Conservation (phyloP, 2,329 filamentous ascomycete species). For the Zymoseptoria tritici region DNA sequence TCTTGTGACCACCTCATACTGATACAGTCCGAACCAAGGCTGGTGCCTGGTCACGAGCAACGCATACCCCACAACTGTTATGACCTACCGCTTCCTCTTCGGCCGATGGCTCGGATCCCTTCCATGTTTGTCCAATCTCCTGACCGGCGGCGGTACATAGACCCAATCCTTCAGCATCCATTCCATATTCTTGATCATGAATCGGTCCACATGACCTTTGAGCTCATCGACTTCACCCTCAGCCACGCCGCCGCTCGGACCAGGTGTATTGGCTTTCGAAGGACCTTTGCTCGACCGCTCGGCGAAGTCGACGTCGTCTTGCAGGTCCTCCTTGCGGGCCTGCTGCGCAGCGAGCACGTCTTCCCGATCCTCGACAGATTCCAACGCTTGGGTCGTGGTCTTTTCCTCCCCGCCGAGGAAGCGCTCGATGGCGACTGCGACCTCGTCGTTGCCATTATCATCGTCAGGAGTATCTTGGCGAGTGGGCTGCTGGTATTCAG, state of each 20-base stretch:
- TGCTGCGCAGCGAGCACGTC: conserved; percentile 81
- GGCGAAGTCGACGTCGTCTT: conserved; percentile 73
- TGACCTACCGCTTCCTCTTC: conserved; percentile 26
- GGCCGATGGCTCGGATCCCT: conserved; percentile 31
- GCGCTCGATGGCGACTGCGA: conserved; percentile 76
- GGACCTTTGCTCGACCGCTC: conserved; percentile 46
- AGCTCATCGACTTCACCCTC: conserved; percentile 46
- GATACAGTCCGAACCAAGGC: background rate
- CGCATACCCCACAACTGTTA: background rate
- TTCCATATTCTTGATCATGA: conserved; percentile 32
- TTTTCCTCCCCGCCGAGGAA: conserved; percentile 62
- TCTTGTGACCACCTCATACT: background rate
- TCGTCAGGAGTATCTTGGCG: conserved; percentile 56
- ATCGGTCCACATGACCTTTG: conserved; percentile 63
- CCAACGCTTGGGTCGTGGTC: conserved; percentile 64
- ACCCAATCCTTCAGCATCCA: conserved; percentile 22
- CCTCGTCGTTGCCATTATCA: conserved; percentile 57
- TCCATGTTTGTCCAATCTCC: conserved; percentile 30
- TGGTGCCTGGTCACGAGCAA: background rate
- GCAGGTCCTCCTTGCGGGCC: conserved; percentile 78
- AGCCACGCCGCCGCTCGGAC: conserved; percentile 21
- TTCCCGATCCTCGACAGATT: conserved; percentile 85
- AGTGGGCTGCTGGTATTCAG: conserved; percentile 57
- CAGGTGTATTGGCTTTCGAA: conserved; percentile 33
- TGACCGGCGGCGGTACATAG: conserved; percentile 30